phyloP scores from a whole-genome alignment of 257 asterid species.

The Ajuga chamaepitys region DNA sequence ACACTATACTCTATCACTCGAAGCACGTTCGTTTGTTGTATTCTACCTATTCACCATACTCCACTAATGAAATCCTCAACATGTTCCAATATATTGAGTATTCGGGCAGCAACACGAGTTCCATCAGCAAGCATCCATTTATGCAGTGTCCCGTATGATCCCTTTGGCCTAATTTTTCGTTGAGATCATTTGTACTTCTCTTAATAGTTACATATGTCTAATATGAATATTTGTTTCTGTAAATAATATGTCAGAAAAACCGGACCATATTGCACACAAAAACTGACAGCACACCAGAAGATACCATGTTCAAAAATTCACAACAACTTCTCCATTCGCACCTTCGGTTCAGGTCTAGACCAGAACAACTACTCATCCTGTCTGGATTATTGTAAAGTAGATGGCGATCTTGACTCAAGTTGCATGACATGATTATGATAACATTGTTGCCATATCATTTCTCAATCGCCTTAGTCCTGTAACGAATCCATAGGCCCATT shows the following conservation, averaged over 20 bases:
- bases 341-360: slow-evolving; percentile 40
- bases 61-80: too few species aligned
- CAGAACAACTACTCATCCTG: slow-evolving; percentile 20
- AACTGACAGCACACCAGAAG: too few species aligned
- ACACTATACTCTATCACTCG: too few species aligned
- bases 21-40: too few species aligned
- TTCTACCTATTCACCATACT: too few species aligned
- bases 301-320: slow-evolving; percentile 40
- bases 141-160: too few species aligned
- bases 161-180: too few species aligned
- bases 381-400: slow-evolving; percentile 17
- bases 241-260: slow-evolving; percentile 43
- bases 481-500: slow-evolving; percentile 19
- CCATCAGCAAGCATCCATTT: too few species aligned
- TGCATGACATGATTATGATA: background rate
- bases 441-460: slow-evolving; percentile 9
- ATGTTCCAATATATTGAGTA: too few species aligned
- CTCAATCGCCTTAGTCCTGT: slow-evolving; percentile 28
- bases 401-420: background rate
- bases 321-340: slow-evolving; percentile 34
- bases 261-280: slow-evolving; percentile 18
- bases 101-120: slow-evolving; percentile 23
- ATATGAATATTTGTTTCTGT: too few species aligned
- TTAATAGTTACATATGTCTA: too few species aligned
- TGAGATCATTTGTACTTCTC: too few species aligned